These are phyloP conservation scores for Metarhizium humberi DNA, from an alignment of 2,329 filamentous ascomycete genomes.

Conservation along the genomic window DNA sequence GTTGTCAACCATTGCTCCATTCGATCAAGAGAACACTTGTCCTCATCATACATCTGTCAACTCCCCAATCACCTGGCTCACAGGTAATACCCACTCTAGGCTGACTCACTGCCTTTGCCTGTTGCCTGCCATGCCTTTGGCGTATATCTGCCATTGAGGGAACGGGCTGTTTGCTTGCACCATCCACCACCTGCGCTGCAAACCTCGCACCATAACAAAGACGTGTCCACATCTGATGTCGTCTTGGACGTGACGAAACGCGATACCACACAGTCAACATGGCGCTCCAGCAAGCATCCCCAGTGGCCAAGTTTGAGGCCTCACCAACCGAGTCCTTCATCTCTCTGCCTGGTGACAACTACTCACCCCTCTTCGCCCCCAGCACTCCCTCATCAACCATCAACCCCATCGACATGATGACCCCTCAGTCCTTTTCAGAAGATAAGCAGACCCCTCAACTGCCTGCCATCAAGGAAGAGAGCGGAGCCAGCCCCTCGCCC, in stretches of 20 bases:
- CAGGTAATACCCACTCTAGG: conserved; percentile 4
- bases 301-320: conserved; percentile 41
- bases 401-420: conserved; percentile 40
- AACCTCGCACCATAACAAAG: background rate
- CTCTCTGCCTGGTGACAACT: conserved; percentile 39
- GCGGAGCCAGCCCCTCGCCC: conserved; percentile 3
- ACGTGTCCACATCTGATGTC: background rate
- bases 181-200: background rate
- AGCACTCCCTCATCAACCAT: conserved; percentile 25
- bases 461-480: conserved; percentile 16
- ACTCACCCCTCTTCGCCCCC: conserved; percentile 37
- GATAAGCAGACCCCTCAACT: conserved; percentile 17
- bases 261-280: conserved; percentile 16
- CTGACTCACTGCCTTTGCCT: conserved; percentile 14
- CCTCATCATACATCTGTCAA: conserved; percentile 5
- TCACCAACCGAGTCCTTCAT: conserved; percentile 46
- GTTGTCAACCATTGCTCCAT: background rate
- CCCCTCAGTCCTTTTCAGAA: conserved; percentile 31
- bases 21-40: conserved; percentile 3
- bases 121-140: conserved; percentile 15
- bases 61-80: conserved; percentile 12
- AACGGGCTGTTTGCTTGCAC: conserved; percentile 6
- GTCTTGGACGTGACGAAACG: too few species aligned
- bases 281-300: conserved; percentile 31
- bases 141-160: conserved; percentile 9